A percentile compares a stretch with the other conserved stretches of the same genome.
These are phyloP conservation scores for Hamigera avellanea DNA, from an alignment of 495 filamentous ascomycete species.

Conservation along the genomic window DNA sequence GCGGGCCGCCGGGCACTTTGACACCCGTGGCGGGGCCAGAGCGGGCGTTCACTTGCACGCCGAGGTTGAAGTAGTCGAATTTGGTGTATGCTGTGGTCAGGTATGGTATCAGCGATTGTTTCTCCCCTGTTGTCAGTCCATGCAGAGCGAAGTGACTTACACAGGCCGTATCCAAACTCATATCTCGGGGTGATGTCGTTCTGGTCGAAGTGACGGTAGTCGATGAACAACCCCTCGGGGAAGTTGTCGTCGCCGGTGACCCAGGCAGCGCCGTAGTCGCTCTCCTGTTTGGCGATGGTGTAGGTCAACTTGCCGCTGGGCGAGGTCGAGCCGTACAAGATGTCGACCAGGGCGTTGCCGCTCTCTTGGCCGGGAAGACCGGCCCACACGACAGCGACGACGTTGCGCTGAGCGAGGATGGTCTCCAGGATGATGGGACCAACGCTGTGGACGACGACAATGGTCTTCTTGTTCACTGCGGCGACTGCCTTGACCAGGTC, in stretches of 20 bases:
- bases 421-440: conserved; percentile 29
- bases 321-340: conserved; percentile 61
- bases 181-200: conserved; percentile 45
- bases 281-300: conserved; percentile 58
- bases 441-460: conserved; percentile 35
- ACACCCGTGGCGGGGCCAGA: not conserved
- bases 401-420: conserved; percentile 39
- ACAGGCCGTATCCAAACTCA: conserved; percentile 55
- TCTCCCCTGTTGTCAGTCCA: too few relatives aligned
- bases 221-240: conserved; percentile 31
- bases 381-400: conserved; percentile 67
- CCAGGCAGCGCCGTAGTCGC: conserved; percentile 49
- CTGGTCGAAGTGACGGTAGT: conserved; percentile 55
- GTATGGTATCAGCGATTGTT: not conserved
- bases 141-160: not conserved
- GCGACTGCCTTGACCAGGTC: conserved; percentile 46
- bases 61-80: conserved; percentile 38
- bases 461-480: conserved; percentile 39
- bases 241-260: not conserved
- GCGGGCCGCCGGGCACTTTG: conserved; percentile 41
- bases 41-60: not conserved
- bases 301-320: conserved; percentile 67
- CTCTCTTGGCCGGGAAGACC: conserved; percentile 73
- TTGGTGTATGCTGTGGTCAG: conserved; percentile 52
- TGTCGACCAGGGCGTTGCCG: conserved; percentile 61